Conservation (phyloP, 148 eudicot species). For the Nepenthes gracilis region DNA sequence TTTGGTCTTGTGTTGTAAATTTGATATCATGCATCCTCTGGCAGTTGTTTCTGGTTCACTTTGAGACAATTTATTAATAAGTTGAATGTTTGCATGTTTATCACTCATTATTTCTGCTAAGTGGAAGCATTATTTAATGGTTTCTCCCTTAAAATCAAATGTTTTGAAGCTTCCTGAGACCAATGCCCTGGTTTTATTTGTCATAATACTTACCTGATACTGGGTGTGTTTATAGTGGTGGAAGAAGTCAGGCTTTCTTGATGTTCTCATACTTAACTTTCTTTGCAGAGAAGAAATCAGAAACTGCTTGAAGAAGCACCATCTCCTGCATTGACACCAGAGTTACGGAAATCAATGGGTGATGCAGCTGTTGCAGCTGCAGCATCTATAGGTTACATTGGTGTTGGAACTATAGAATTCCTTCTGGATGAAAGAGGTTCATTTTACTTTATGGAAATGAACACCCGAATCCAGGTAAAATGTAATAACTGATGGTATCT, state of each 20-base stretch:
- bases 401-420: slow-evolving; percentile 96
- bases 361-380: slow-evolving; percentile 99
- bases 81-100: no score
- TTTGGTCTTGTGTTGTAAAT: no score
- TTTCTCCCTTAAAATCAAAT: no score
- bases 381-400: slow-evolving; percentile 88
- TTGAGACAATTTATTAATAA: no score
- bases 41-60: no score
- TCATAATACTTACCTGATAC: background rate
- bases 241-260: background rate
- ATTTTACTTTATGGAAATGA: slow-evolving; percentile 99
- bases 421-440: slow-evolving; percentile 96
- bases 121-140: no score
- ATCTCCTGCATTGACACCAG: slow-evolving; percentile 90
- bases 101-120: no score
- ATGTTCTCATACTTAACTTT: background rate
- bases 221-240: background rate
- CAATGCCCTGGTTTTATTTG: no score
- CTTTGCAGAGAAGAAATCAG: slow-evolving; percentile 91
- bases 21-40: no score
- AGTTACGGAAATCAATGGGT: slow-evolving; percentile 95
- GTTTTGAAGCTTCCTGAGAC: no score
- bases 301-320: slow-evolving; percentile 97
- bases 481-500: background rate
- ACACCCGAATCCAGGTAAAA: slow-evolving; percentile 82